Evolutionary conservation across 164 flowering plant genomes (phyloP).

Genomic region (Magnolia officinalis): DNA sequence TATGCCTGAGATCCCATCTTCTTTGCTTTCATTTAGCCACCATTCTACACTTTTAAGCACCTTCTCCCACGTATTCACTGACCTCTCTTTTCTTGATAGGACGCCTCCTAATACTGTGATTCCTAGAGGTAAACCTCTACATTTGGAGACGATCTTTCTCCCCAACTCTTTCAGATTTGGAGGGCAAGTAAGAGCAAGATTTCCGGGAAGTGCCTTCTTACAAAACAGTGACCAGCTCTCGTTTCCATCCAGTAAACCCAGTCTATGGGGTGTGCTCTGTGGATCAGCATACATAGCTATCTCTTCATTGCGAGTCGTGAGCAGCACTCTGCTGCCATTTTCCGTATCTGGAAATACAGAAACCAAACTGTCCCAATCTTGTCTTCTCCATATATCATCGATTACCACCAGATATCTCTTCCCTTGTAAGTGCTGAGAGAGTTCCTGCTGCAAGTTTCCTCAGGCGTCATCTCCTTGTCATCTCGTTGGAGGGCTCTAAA

Average conservation of each 20-base stretch:
- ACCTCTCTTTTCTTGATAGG: not conserved
- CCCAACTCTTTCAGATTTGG: not conserved
- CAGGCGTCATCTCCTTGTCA: not conserved
- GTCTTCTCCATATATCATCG: not conserved
- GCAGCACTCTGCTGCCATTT: constrained; percentile 10
- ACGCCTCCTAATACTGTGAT: not conserved
- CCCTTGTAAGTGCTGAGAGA: not conserved
- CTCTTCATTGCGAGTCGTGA: not conserved
- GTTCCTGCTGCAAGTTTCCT: not conserved
- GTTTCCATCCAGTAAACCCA: not conserved
- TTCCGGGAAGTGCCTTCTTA: not conserved
- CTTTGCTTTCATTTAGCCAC: constrained; percentile 1
- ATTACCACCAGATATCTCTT: constrained; percentile 7
- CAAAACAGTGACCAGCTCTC: not conserved
- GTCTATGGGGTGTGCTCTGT: not conserved
- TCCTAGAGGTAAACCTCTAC: not conserved
- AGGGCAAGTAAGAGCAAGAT: not conserved
- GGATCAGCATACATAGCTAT: not conserved
- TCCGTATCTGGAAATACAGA: not conserved
- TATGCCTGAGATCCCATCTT: not conserved
- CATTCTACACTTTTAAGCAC: not conserved
- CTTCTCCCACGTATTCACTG: constrained; percentile 1
- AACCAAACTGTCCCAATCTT: not conserved
- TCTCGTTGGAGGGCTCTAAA: not conserved
- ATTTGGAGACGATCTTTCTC: not conserved